These are phyloP conservation scores for Endocarpon pusillum DNA, from an alignment of 495 filamentous ascomycete species.

Conservation along the genomic window DNA sequence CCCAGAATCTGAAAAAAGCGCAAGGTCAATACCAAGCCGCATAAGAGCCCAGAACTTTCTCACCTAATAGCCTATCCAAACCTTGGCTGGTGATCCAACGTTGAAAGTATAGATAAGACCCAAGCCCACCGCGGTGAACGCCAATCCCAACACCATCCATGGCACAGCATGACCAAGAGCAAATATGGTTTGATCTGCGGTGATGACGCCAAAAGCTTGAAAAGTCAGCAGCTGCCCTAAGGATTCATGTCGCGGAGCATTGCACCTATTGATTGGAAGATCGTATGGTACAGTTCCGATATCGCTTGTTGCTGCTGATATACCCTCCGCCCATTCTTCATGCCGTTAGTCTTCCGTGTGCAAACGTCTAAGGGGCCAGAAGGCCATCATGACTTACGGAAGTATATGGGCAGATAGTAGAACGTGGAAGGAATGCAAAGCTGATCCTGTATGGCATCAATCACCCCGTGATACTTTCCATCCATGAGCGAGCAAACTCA, in stretches of 20 bases:
- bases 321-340: conserved; percentile 29
- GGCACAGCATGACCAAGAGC: conserved; percentile 19
- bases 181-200: conserved; percentile 16
- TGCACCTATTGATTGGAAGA: no score
- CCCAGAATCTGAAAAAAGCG: no score
- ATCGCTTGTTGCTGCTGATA: conserved; percentile 28
- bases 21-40: no score
- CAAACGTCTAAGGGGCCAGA: no score
- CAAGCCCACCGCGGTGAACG: conserved; percentile 12
- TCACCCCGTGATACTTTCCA: no score
- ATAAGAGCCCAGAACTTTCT: no score
- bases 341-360: no score
- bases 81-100: conserved; percentile 8
- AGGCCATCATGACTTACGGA: no score
- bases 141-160: conserved; percentile 14
- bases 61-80: conserved; percentile 27
- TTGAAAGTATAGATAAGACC: conserved; percentile 21
- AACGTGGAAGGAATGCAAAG: no score
- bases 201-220: conserved; percentile 14
- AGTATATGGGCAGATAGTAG: conserved; percentile 49
- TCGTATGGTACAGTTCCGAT: conserved; percentile 34
- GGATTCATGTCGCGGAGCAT: no score
- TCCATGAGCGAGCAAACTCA: no score
- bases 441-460: no score
- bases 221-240: conserved; percentile 27